phyloP scores from a whole-genome alignment of 768 basidiomycete species.

The Tricholoma terreum region DNA sequence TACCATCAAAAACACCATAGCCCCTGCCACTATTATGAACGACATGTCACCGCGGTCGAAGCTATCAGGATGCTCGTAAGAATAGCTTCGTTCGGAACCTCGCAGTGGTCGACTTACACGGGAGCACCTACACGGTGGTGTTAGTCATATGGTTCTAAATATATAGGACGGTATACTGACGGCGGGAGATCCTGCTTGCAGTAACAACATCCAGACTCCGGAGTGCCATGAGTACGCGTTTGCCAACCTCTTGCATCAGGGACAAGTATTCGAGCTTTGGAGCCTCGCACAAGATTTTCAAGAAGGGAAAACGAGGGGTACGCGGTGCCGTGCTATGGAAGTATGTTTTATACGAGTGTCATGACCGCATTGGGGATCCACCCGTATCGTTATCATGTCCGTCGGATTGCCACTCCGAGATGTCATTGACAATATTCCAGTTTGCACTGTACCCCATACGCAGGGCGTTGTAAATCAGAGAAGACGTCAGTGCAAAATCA shows the following conservation, averaged over 20 bases:
- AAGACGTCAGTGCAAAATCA: too few relatives aligned
- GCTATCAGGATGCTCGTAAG: conserved; percentile 26
- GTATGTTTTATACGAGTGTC: background rate
- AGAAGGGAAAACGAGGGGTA: background rate
- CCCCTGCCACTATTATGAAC: conserved; percentile 66
- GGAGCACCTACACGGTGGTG: conserved; percentile 13
- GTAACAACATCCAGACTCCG: background rate
- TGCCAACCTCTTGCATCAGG: background rate
- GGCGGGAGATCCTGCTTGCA: background rate
- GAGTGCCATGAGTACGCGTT: background rate
- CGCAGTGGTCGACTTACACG: conserved; percentile 9
- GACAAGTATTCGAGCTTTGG: background rate
- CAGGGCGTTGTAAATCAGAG: too few relatives aligned
- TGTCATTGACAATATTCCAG: too few relatives aligned
- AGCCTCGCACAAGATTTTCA: background rate
- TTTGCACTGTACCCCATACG: too few relatives aligned
- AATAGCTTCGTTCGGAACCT: background rate
- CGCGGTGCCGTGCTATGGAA: background rate
- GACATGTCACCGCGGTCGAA: conserved; percentile 71
- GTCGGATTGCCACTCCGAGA: background rate
- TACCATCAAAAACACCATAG: conserved; percentile 76
- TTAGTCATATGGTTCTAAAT: background rate
- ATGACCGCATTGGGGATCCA: background rate
- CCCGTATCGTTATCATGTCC: too few relatives aligned
- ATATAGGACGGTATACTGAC: background rate